These are phyloP conservation scores for Colletotrichum graminicola DNA, from an alignment of 2,329 filamentous ascomycete genomes.

Conservation along the genomic window DNA sequence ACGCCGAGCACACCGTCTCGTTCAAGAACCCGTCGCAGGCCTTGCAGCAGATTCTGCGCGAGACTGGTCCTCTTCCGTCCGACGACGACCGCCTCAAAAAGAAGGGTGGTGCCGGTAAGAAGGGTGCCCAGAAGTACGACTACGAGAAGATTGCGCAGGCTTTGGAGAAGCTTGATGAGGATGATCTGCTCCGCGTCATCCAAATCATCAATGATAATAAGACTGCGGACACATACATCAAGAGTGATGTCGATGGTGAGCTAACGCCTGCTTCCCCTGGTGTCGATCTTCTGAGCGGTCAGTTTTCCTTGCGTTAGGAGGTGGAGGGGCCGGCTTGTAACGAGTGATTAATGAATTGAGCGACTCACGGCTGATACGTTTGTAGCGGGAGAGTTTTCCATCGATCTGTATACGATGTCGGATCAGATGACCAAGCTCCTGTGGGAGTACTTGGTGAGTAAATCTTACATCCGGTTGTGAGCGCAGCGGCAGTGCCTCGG, in stretches of 20 bases:
- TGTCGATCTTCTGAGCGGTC: constrained; percentile 38
- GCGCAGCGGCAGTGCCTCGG: neutral
- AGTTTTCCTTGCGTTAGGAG: constrained; percentile 39
- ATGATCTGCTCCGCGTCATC: constrained; percentile 93
- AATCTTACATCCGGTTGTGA: constrained; percentile 25
- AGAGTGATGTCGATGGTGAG: constrained; percentile 94
- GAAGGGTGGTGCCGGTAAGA: constrained; percentile 79
- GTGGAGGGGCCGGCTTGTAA: constrained; percentile 21
- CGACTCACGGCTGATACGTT: constrained; percentile 49
- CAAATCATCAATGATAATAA: constrained; percentile 99
- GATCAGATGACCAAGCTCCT: constrained; percentile 91
- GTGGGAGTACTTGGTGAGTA: constrained; percentile 82
- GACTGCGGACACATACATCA: constrained; percentile 91
- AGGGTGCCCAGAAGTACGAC: constrained; percentile 80
- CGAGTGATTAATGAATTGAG: neutral
- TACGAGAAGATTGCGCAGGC: constrained; percentile 98
- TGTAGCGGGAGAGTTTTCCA: constrained; percentile 93
- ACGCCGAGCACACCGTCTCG: constrained; percentile 81
- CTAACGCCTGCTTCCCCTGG: constrained; percentile 51
- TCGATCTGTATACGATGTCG: constrained; percentile 97
- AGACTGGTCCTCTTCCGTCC: constrained; percentile 87
- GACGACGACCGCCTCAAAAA: constrained; percentile 71
- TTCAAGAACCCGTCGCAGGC: constrained; percentile 95
- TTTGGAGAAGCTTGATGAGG: constrained; percentile 88
- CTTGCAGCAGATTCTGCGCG: constrained; percentile 82